phyloP scores from a whole-genome alignment of 1,284 basidiomycete species.

The Irpex sp. region DNA sequence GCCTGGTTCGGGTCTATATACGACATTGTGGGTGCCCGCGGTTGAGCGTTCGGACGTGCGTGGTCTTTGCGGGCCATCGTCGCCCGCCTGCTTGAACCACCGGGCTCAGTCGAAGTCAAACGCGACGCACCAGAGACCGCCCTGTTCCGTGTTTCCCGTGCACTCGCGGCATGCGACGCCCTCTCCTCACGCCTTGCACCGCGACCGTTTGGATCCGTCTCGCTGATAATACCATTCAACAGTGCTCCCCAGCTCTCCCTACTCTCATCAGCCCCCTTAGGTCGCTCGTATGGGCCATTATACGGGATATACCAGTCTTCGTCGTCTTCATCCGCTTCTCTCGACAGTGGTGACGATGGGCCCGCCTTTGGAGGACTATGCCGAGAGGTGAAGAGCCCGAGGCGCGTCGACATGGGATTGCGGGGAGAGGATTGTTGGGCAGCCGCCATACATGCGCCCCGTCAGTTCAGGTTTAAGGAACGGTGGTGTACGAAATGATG shows the following conservation, averaged over 20 bases:
- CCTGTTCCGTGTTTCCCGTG: conserved; percentile 14
- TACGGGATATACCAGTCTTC: conserved; percentile 63
- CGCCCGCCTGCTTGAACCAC: conserved; percentile 2
- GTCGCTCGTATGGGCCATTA: conserved; percentile 52
- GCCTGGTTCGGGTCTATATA: conserved; percentile 37
- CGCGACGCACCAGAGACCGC: conserved; percentile 23
- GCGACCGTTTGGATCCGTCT: conserved; percentile 14
- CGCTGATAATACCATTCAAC: conserved; percentile 32
- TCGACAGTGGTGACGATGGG: conserved; percentile 7
- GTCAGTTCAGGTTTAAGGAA: conserved; percentile 9
- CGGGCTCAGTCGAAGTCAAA: conserved; percentile 11
- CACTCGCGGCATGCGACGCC: conserved; percentile 16
- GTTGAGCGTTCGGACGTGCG: conserved; percentile 8
- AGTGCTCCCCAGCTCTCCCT: conserved; percentile 49
- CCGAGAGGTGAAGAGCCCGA: conserved; percentile 15
- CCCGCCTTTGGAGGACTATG: conserved; percentile 5
- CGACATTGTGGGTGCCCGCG: conserved; percentile 31
- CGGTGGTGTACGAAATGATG: conserved; percentile 9
- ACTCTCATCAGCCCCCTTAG: conserved; percentile 24
- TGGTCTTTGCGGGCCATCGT: conserved; percentile 2
- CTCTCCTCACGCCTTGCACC: conserved; percentile 7
- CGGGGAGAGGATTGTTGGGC: conserved; percentile 26
- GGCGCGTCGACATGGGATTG: conserved; percentile 22
- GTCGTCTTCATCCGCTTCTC: conserved; percentile 23
- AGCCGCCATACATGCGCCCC: conserved; percentile 10